Conservation (phyloP, 306 rosid genomes). For the Luffa aegyptiaca region DNA sequence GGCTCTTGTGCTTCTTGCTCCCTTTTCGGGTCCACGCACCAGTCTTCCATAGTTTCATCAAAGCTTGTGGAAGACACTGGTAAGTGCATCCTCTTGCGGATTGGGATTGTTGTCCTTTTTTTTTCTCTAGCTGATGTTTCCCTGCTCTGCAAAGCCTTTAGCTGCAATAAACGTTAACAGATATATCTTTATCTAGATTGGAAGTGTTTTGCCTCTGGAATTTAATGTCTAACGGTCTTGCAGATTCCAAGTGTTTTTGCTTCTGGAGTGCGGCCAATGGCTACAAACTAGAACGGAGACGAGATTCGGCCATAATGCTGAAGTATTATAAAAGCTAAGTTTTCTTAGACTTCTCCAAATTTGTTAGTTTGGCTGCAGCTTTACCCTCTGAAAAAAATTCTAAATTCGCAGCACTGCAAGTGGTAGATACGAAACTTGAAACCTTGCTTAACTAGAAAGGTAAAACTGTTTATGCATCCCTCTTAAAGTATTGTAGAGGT, state of each 20-base stretch:
- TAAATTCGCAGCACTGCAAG: neutral
- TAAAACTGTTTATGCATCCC: neutral
- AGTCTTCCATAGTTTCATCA: neutral
- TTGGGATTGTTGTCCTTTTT: neutral
- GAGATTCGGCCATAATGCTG: neutral
- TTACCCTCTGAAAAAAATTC: neutral
- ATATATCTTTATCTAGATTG: neutral
- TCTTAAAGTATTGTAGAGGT: neutral
- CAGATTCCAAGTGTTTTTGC: neutral
- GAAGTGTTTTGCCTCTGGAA: neutral
- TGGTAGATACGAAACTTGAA: neutral
- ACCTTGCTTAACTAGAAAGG: neutral
- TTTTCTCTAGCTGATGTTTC: neutral
- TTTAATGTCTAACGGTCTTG: neutral
- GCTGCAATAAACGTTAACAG: neutral
- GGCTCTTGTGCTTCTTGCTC: neutral
- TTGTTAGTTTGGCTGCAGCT: neutral
- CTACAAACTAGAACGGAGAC: neutral
- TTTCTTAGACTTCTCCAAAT: neutral
- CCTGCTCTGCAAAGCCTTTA: neutral
- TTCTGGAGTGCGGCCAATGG: neutral
- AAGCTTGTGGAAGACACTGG: neutral
- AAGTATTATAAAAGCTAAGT: neutral
- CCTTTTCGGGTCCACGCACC: neutral
- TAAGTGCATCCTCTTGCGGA: neutral